Percentiles rank a stretch among this genome's conserved stretches.
phyloP scores from a whole-genome alignment of 768 basidiomycete species.

The Amyloporia xantha region DNA sequence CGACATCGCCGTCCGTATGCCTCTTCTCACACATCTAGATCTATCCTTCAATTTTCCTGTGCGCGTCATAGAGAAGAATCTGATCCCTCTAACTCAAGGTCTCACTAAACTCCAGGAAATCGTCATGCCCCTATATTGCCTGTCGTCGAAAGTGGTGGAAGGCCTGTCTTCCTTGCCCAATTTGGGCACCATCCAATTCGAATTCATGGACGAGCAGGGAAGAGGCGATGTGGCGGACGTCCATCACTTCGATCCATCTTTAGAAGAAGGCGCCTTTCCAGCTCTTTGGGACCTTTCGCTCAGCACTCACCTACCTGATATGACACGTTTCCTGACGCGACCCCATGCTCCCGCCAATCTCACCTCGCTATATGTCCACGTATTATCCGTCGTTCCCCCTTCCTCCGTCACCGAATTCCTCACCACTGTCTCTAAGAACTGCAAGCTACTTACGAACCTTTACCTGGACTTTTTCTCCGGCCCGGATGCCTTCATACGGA shows the following conservation, averaged over 20 bases:
- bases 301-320: constrained; percentile 38
- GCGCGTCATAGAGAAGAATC: constrained; percentile 32
- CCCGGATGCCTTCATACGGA: background rate
- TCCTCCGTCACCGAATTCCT: constrained; percentile 37
- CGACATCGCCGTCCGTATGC: constrained; percentile 43
- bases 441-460: constrained; percentile 40
- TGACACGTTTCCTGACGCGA: constrained; percentile 37
- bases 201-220: constrained; percentile 43
- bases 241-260: constrained; percentile 34
- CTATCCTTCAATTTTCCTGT: constrained; percentile 39
- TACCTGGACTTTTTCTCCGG: constrained; percentile 27
- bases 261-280: constrained; percentile 46
- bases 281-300: constrained; percentile 45
- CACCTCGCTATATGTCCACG: constrained; percentile 46
- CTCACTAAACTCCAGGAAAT: constrained; percentile 41
- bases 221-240: constrained; percentile 40
- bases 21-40: constrained; percentile 40
- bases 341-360: constrained; percentile 43
- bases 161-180: constrained; percentile 36
- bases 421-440: constrained; percentile 37
- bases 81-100: constrained; percentile 32
- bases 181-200: constrained; percentile 46
- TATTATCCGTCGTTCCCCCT: constrained; percentile 38
- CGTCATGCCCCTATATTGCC: constrained; percentile 44
- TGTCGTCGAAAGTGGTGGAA: constrained; percentile 42